Conservation (phyloP, 768 basidiomycete genomes). For the Boletus rubroflammeus region DNA sequence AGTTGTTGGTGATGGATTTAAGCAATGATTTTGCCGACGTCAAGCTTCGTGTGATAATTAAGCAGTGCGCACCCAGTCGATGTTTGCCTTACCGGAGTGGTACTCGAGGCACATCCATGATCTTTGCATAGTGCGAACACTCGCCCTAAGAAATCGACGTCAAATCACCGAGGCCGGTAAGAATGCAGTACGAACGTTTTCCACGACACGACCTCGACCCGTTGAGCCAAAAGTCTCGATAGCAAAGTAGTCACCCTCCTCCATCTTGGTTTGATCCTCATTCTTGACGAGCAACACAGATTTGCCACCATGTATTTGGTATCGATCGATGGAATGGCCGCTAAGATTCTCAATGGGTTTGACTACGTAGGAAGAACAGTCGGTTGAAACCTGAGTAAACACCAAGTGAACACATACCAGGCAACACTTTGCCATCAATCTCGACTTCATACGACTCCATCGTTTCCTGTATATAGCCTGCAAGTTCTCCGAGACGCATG, state of each 20-base stretch:
- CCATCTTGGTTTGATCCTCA: conserved; percentile 93
- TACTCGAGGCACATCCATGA: conserved; percentile 64
- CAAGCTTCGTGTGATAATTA: conserved; percentile 46
- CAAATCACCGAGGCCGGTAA: not conserved
- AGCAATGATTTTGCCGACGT: conserved; percentile 83
- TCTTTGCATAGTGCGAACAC: conserved; percentile 87
- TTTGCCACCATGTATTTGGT: conserved; percentile 94
- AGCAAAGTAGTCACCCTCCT: conserved; percentile 98
- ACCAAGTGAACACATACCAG: conserved; percentile 45
- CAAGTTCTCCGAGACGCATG: conserved; percentile 88
- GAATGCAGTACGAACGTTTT: conserved; percentile 49
- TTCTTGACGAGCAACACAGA: conserved; percentile 87
- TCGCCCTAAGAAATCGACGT: conserved; percentile 58
- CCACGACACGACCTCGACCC: conserved; percentile 82
- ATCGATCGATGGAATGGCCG: conserved; percentile 87
- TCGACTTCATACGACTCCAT: conserved; percentile 99
- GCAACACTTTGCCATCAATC: conserved; percentile 76
- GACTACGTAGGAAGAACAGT: conserved; percentile 45
- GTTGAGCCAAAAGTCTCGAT: conserved; percentile 99
- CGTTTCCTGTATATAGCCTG: conserved; percentile 89
- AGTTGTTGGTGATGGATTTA: conserved; percentile 85
- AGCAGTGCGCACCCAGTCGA: not conserved
- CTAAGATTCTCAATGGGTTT: conserved; percentile 93
- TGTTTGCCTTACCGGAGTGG: conserved; percentile 59
- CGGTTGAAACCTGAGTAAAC: not conserved